These are phyloP conservation scores for Penicillium verrucosum DNA, from an alignment of 2,329 filamentous ascomycete species.

Conservation along the genomic window DNA sequence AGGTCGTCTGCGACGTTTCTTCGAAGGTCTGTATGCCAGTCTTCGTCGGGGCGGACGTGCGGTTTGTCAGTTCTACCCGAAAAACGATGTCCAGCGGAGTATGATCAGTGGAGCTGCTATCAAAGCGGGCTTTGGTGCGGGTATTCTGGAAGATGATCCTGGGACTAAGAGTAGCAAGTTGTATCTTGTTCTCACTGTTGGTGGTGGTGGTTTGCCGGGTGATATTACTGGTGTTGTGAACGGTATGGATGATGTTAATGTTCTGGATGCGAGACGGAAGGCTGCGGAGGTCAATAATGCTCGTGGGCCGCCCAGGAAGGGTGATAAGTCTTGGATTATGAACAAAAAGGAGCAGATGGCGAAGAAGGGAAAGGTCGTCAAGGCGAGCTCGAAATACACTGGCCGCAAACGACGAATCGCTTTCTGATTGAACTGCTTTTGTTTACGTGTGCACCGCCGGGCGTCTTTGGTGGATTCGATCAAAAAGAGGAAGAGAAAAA, in stretches of 20 bases:
- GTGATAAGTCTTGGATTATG: slow-evolving; percentile 51
- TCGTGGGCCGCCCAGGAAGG: slow-evolving; percentile 47
- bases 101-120: slow-evolving; percentile 93
- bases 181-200: slow-evolving; percentile 93
- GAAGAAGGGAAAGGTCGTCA: slow-evolving; percentile 90
- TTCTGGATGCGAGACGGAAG: slow-evolving; percentile 65
- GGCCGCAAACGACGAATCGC: slow-evolving; percentile 77
- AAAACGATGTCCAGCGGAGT: slow-evolving; percentile 83
- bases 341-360: slow-evolving; percentile 87
- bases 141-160: slow-evolving; percentile 89
- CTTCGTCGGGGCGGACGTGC: slow-evolving; percentile 80
- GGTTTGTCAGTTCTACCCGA: slow-evolving; percentile 97
- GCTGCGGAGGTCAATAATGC: slow-evolving; percentile 42
- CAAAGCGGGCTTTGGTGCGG: slow-evolving; percentile 90
- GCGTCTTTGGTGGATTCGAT: background rate
- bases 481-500: background rate
- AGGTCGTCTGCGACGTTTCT: slow-evolving; percentile 78
- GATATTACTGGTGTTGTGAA: slow-evolving; percentile 90
- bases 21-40: slow-evolving; percentile 84
- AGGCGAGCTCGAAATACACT: slow-evolving; percentile 87
- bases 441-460: background rate
- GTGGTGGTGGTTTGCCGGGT: slow-evolving; percentile 60
- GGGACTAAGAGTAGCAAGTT: slow-evolving; percentile 95
- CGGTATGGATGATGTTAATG: slow-evolving; percentile 83
- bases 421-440: slow-evolving; percentile 54